Base-by-base conservation (phyloP, 225 moss, liverwort and hornwort species). In the Sphagnum contortum region DNA sequence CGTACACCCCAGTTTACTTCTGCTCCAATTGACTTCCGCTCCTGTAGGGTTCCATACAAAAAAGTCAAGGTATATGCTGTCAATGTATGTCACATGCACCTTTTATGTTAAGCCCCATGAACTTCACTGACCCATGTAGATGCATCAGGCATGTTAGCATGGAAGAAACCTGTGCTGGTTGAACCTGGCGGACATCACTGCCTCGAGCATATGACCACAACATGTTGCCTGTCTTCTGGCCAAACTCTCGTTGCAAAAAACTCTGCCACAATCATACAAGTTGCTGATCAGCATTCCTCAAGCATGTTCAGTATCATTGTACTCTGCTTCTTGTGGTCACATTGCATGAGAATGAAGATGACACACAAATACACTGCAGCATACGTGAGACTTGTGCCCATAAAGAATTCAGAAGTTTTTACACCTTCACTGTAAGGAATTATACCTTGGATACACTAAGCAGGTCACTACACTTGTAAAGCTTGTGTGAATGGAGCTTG, bases 1-100 rank as follows among this genome's bases (percentile, higher is more conserved):
- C 98, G 89, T 57, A 98, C 98, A 69, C 98, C 98, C 98, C 93
- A 98, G 49, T 98, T 98, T n/a, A 98, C 98, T 83, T 98, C 98
- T 61, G 98, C 98, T 77, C 98, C 93, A 66, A 98, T 93, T 57
- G 98, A 98, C 80, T 98, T 98, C n/a, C 98, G 89, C 70, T 87
- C 93, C 98, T 98, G 84, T 47, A 6, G 76, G 73, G 64, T 55
- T 71, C 64, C 29, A 29, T 29, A 29, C 29, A 29, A 29, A 29
- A 29, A 29, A 29, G 29, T 29, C 29, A 29, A 29, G 29, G 29
- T 29, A 29, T 29, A 29, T 29, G 29, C 29, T 29, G 29, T 1
- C 29, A 29, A 29, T 29, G 29, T 29, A 29, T 29, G 29, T 29
- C 29, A 29, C 29, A 29, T 29, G 29, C 29, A 0, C 29, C 29